Conservation (phyloP, 169 alveolate species). For the Cryptosporidium muris region DNA sequence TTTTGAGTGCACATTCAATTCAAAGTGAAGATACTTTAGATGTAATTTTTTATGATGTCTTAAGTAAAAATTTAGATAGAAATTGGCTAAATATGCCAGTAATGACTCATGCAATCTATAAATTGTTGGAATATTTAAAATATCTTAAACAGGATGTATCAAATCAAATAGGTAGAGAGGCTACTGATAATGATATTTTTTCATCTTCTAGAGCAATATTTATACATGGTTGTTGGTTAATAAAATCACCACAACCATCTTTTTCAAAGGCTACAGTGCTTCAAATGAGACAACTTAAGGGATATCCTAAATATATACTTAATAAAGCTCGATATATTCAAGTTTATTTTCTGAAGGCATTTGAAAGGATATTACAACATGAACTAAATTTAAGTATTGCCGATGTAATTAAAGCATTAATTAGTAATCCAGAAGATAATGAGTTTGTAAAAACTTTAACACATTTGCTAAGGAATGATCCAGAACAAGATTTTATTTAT, state of each 20-base stretch:
- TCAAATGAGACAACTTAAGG: constrained; percentile 37
- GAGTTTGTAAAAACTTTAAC: constrained; percentile 27
- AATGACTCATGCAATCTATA: constrained; percentile 31
- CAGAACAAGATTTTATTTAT: constrained; percentile 21
- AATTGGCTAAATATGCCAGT: constrained; percentile 42
- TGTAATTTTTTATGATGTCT: constrained; percentile 38
- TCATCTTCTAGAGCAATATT: constrained; percentile 54
- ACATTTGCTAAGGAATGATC: constrained; percentile 1
- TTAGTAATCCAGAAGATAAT: constrained; percentile 17
- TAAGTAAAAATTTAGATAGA: constrained; percentile 2
- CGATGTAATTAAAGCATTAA: constrained; percentile 20
- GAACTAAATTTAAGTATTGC: constrained; percentile 26
- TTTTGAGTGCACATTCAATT: constrained; percentile 42
- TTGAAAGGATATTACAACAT: constrained; percentile 20
- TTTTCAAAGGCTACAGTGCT: constrained; percentile 10
- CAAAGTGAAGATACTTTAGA: constrained; percentile 32
- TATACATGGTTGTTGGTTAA: constrained; percentile 51
- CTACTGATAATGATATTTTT: constrained; percentile 44
- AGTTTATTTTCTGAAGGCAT: constrained; percentile 50
- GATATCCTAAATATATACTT: constrained; percentile 37
- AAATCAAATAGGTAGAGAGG: neutral
- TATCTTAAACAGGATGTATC: constrained; percentile 3
- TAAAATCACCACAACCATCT: constrained; percentile 59
- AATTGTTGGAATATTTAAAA: constrained; percentile 30
- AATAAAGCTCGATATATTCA: constrained; percentile 57